phyloP scores from a whole-genome alignment of 768 basidiomycete species.

The Suillus lakei region DNA sequence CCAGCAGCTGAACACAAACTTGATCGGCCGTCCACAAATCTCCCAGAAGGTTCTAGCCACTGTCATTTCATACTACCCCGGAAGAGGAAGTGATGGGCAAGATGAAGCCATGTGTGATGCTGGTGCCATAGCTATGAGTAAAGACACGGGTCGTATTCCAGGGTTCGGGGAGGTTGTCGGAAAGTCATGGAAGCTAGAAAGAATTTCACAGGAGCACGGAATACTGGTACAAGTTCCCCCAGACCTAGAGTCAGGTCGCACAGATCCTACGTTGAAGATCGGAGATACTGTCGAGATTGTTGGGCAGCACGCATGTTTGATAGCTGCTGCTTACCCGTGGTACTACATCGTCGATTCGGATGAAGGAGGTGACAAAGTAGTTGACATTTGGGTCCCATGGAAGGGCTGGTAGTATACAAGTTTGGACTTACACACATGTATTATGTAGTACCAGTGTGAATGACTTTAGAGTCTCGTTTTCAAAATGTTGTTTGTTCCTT shows the following conservation, averaged over 20 bases:
- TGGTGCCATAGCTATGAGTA: slow-evolving; percentile 86
- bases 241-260: slow-evolving; percentile 15
- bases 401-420: slow-evolving; percentile 74
- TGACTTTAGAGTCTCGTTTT: too few relatives aligned
- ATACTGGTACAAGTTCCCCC: slow-evolving; percentile 51
- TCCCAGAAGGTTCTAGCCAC: slow-evolving; percentile 72
- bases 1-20: slow-evolving; percentile 78
- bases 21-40: slow-evolving; percentile 60
- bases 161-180: slow-evolving; percentile 77
- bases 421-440: not conserved
- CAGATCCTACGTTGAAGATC: slow-evolving; percentile 43
- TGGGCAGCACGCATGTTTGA: slow-evolving; percentile 87
- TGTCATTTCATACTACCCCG: slow-evolving; percentile 82
- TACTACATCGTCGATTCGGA: slow-evolving; percentile 80
- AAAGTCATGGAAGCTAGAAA: slow-evolving; percentile 64
- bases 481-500: too few relatives aligned
- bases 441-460: too few relatives aligned
- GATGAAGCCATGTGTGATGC: slow-evolving; percentile 87
- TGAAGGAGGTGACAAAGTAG: slow-evolving; percentile 55
- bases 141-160: slow-evolving; percentile 77
- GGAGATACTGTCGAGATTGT: slow-evolving; percentile 74
- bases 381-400: slow-evolving; percentile 89
- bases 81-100: slow-evolving; percentile 58
- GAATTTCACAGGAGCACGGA: slow-evolving; percentile 82
- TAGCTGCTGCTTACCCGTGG: slow-evolving; percentile 82